Evolutionary conservation across 192 early-diverging fungal species (phyloP), one percentile per base, ranked within the genome.

Genomic region (Geranomyces michiganensis): DNA sequence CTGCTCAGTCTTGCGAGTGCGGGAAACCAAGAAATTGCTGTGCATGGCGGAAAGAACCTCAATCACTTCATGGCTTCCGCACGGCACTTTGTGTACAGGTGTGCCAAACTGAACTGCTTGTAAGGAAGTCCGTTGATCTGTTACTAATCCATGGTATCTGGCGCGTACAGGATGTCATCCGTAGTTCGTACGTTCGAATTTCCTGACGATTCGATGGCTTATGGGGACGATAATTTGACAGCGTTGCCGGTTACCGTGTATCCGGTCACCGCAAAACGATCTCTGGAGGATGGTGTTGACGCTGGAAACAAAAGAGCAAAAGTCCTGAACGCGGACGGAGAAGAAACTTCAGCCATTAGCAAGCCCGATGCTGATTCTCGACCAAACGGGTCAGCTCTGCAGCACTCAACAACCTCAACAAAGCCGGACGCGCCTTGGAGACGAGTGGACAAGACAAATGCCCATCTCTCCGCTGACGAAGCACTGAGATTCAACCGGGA

Each of bases 1-100:
- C 74, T 99, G 22, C 83, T 99, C 68, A 97, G 94, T 10, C 69
- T 96, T 64, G 87, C 93, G 3, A 94, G 94, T 75, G 81, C 85
- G 0, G 93, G 94, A 13, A 72, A 79, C 45, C 62, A 80, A 45
- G 53, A 73, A 27, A 68, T 95, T 27, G 79, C 76, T 9, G 31
- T 98, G 27, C 81, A 85, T 60, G 95, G 94, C 22, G 91, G 90
- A 0, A 83, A 84, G 67, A 95, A 95, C 66, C 70, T 95, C 66
- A 90, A 90, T 0, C 93, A 95, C 71, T 87, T 88, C 36, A 59
- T 98, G 65, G 89, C 88, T 10, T 85, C 91, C 6, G 90, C 90
- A 5, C 82, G 93, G 33, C 86, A 89, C 67, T 96, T 96, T 77
- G 82, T 98, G 26, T 73, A 85, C 77, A 80, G 92, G 80, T 84